Percentiles rank a stretch among this genome's conserved stretches.
Conservation (phyloP, 306 rosid species). For the Cucurbita maxima region DNA sequence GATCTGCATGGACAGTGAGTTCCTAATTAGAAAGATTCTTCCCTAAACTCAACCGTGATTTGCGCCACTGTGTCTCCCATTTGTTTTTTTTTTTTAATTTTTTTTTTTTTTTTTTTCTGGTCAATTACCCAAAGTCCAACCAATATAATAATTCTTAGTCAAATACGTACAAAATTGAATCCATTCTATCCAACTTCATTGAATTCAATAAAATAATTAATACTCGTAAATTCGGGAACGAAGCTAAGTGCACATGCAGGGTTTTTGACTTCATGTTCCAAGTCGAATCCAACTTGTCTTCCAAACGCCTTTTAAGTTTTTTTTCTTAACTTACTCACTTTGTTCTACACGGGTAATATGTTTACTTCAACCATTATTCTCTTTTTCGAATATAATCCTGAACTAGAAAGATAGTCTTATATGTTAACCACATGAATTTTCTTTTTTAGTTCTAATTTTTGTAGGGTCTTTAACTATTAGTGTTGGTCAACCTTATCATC, state of each 20-base stretch:
- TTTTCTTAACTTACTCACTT: too few species aligned
- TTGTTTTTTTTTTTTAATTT: not conserved
- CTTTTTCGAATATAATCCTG: too few species aligned
- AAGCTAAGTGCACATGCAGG: slow-evolving; percentile 55
- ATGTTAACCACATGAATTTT: not conserved
- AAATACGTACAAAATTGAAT: not conserved
- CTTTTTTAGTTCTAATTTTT: not conserved
- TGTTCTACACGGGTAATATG: too few species aligned
- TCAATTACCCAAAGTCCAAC: not conserved
- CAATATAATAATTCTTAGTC: not conserved
- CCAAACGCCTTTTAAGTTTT: not conserved
- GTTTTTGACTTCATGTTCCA: slow-evolving; percentile 19
- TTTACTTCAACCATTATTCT: too few species aligned
- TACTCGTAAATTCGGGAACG: not conserved
- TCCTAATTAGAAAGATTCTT: not conserved
- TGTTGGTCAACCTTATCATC: not conserved
- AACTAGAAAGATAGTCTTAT: not conserved
- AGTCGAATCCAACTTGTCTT: slow-evolving; percentile 27
- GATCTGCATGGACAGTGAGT: slow-evolving; percentile 1
- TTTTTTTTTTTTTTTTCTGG: not conserved
- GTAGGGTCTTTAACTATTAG: not conserved
- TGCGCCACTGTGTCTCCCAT: not conserved
- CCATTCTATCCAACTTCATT: not conserved
- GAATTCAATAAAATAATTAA: too few species aligned
- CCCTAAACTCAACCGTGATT: not conserved